Evolutionary conservation across 2,329 filamentous ascomycete genomes (phyloP).

Genomic region (Seiridium unicorne): DNA sequence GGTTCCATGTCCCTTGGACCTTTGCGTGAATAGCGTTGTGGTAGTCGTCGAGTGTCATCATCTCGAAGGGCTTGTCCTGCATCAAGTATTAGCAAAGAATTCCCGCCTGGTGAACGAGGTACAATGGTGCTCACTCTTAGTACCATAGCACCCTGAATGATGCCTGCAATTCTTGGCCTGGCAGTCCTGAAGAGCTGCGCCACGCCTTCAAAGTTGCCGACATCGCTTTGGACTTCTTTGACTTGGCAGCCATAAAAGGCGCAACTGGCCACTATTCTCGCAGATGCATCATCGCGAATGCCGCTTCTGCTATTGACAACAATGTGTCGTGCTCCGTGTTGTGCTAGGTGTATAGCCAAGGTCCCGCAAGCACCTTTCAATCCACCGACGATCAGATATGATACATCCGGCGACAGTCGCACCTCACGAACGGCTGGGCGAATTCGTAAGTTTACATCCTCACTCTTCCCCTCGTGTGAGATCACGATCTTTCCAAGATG

Average conservation of each 20-base stretch:
- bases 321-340: constrained; percentile 27
- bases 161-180: not conserved
- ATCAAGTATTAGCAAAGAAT: not conserved
- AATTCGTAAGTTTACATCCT: not conserved
- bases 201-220: constrained; percentile 21
- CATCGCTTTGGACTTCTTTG: constrained; percentile 13
- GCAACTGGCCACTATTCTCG: not conserved
- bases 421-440: constrained; percentile 1
- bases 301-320: constrained; percentile 28
- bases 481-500: constrained; percentile 35
- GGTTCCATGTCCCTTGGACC: constrained; percentile 40
- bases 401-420: constrained; percentile 1
- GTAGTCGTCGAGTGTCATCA: constrained; percentile 38
- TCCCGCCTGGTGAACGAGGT: not conserved
- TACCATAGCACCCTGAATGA: not conserved
- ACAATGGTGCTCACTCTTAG: not conserved
- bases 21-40: constrained; percentile 34
- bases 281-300: constrained; percentile 3
- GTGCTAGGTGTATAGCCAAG: constrained; percentile 25
- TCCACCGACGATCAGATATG: constrained; percentile 31
- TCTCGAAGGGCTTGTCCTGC: constrained; percentile 28
- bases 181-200: constrained; percentile 24
- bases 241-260: not conserved
- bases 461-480: not conserved
- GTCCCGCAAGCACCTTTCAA: constrained; percentile 31